Evolutionary conservation across 2,329 filamentous ascomycete genomes (phyloP), one percentile per base, ranked within the genome.

Genomic region (Botrytis paeoniae): DNA sequence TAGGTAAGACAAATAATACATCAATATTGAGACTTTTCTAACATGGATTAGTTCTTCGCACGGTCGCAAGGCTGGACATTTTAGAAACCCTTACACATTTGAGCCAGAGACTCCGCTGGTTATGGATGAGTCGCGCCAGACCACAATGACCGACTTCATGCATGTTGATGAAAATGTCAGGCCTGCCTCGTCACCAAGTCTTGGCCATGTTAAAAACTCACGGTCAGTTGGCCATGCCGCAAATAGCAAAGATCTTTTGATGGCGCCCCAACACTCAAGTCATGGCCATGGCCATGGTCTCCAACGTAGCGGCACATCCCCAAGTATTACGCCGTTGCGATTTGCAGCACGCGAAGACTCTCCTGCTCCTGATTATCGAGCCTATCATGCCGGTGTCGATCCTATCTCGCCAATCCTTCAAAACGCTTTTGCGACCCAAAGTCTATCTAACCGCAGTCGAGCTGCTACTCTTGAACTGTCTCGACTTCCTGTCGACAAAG

Each of bases 121-220:
- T 62, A 32, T 73, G 22, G 45, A 73, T 51, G 60, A 73, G 20
- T 51, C 65, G 20, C 76, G 69, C 59, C 76, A 78, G 60, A 78
- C 78, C 14, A 77, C 71, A 29, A 76, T 79, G 32, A 74, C 75
- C 32, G 78, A 78, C 59, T 79, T 80, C 63, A 75, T 77, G 29
- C 62, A 70, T 14, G 66, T 74, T 35, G 35, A 64, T 51, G 72
- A 71, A 20, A 62, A 74, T 43, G 69, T 29, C n/a, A 72, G 45
- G 60, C 68, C 73, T 57, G 65, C 69, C 41, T 70, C 73, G 16
- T 77, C 35, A 37, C 75, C 75, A 35, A 73, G 71, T 48, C 35
- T 70, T 35, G 68, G 73, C 18, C 77, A 79, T 48, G 60, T 73
- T 48, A 78, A 78, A 60, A 78, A 78, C 43, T 75, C 76, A 57